Evolutionary conservation across 768 basidiomycete species (phyloP).

Genomic region (Aureoboletus auriporus): DNA sequence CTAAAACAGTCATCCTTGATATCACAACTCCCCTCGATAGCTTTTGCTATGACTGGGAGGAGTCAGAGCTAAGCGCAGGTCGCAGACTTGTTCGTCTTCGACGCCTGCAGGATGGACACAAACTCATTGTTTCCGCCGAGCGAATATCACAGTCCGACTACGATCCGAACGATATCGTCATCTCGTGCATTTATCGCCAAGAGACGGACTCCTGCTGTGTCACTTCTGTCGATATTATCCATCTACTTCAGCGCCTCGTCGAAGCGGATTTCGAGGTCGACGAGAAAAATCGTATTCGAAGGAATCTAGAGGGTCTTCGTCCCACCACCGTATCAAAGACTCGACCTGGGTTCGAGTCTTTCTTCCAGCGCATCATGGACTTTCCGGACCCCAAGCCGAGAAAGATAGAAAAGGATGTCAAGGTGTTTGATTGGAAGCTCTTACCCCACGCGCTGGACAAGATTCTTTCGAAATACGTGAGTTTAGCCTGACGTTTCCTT

Average conservation of each 20-base stretch:
- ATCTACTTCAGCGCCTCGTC: conserved; percentile 75
- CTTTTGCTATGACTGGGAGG: conserved; percentile 56
- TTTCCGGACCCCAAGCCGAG: conserved; percentile 92
- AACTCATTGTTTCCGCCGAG: conserved; percentile 76
- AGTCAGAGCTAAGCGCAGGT: conserved; percentile 61
- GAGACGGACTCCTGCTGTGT: conserved; percentile 76
- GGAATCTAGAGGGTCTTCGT: conserved; percentile 90
- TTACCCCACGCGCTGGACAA: conserved; percentile 73
- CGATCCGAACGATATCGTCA: conserved; percentile 68
- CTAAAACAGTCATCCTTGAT: conserved; percentile 57
- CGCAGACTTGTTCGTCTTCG: conserved; percentile 87
- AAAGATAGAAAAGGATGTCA: conserved; percentile 96
- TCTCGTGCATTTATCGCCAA: conserved; percentile 91
- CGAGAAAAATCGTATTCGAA: conserved; percentile 93
- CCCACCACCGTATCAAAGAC: conserved; percentile 90
- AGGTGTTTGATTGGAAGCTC: conserved; percentile 74
- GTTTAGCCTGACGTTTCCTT: conserved; percentile 21
- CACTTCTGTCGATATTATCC: conserved; percentile 95
- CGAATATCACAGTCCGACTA: conserved; percentile 73
- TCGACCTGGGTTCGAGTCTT: conserved; percentile 72
- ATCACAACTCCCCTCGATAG: conserved; percentile 53
- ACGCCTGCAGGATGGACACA: conserved; percentile 71
- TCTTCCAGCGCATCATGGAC: conserved; percentile 96
- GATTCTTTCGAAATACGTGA: conserved; percentile 80
- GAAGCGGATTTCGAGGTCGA: conserved; percentile 82